These are phyloP conservation scores for Mentha longifolia DNA, from an alignment of 257 asterid genomes.

Conservation along the genomic window DNA sequence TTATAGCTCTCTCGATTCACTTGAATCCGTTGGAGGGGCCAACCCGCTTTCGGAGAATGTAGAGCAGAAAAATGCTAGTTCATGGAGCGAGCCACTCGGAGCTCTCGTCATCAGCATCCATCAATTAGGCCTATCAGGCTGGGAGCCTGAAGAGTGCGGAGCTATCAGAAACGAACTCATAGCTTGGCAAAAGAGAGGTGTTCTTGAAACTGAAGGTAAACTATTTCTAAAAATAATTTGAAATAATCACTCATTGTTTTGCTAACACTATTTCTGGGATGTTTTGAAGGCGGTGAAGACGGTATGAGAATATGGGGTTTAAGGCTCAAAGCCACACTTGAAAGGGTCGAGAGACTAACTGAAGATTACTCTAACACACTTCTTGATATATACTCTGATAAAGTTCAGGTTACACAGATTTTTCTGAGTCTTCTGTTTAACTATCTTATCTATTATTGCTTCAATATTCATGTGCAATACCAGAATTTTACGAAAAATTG, in stretches of 20 bases:
- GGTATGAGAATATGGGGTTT: conserved; percentile 87
- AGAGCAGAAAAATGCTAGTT: conserved; percentile 46
- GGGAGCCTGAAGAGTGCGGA: conserved; percentile 83
- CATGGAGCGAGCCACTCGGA: conserved; percentile 73
- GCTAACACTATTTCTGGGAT: conserved; percentile 24
- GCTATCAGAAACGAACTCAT: conserved; percentile 71
- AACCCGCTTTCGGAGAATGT: conserved; percentile 64
- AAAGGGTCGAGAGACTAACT: conserved; percentile 88
- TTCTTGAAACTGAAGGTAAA: conserved; percentile 75
- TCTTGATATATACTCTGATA: conserved; percentile 81
- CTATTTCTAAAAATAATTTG: conserved; percentile 24
- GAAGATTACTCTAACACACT: conserved; percentile 95
- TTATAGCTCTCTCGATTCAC: conserved; percentile 76
- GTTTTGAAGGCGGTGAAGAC: conserved; percentile 24
- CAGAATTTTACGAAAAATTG: too few species aligned
- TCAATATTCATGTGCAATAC: too few species aligned
- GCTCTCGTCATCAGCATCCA: conserved; percentile 67
- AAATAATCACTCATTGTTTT: conserved; percentile 5
- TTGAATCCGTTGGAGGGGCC: conserved; percentile 80
- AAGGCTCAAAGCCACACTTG: conserved; percentile 92
- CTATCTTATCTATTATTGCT: background rate
- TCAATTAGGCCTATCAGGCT: conserved; percentile 83
- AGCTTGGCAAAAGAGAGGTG: conserved; percentile 79
- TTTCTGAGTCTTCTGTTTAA: conserved; percentile 3
- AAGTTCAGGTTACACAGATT: conserved; percentile 64